Conservation (phyloP, 805 yeast genomes). For the Candida silvicultrix region DNA sequence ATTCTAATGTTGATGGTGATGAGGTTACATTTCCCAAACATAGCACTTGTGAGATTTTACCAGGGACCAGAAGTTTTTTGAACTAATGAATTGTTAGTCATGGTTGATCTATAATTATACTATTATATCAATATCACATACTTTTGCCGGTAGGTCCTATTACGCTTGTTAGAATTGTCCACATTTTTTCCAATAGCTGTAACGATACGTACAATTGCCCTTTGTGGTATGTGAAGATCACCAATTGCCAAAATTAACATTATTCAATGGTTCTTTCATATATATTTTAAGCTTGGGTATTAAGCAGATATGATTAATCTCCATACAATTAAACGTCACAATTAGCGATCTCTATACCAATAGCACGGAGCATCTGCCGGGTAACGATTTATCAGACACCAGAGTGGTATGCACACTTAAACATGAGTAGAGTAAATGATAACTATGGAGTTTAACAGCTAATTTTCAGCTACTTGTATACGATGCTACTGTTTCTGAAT, state of each 20-base stretch:
- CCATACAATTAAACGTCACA: background rate
- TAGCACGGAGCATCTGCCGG: background rate
- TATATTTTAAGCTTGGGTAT: no score
- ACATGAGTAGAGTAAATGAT: no score
- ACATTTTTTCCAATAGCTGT: background rate
- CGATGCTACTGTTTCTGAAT: no score
- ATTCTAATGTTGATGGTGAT: constrained; percentile 55
- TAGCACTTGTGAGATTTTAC: constrained; percentile 78
- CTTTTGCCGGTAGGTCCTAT: constrained; percentile 41
- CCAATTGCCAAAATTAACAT: constrained; percentile 82
- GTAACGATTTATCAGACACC: background rate
- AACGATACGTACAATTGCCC: constrained; percentile 51
- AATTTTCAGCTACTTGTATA: no score
- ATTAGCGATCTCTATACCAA: background rate
- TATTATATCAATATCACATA: no score
- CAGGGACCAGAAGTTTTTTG: constrained; percentile 72
- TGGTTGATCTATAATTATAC: constrained; percentile 2
- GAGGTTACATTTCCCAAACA: constrained; percentile 80
- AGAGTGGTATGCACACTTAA: background rate
- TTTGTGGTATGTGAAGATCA: constrained; percentile 84
- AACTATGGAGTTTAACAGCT: no score
- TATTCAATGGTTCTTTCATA: background rate
- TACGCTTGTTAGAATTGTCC: constrained; percentile 3
- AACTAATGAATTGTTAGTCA: constrained; percentile 40
- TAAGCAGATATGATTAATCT: no score